Conservation (phyloP, 108 stramenopile genomes). For the Pseudonitzschia delicatissima region DNA sequence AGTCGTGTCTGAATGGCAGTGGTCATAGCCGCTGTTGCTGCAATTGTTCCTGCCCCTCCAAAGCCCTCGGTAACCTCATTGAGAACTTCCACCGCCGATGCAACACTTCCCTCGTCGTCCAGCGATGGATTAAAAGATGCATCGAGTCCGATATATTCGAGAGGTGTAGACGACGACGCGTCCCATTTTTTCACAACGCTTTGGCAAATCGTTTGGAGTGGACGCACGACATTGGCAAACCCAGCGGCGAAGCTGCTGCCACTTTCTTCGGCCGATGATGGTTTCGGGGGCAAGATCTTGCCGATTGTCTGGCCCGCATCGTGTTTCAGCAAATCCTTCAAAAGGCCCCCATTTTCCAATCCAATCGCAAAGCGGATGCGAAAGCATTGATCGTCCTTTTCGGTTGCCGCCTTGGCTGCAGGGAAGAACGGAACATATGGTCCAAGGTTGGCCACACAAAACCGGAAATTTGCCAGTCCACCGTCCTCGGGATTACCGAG, state of each 20-base stretch:
- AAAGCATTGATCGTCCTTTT: neutral
- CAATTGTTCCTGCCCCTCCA: slow-evolving; percentile 66
- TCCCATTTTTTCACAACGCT: slow-evolving; percentile 15
- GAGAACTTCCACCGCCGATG: slow-evolving; percentile 70
- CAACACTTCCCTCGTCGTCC: slow-evolving; percentile 54
- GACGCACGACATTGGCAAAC: slow-evolving; percentile 44
- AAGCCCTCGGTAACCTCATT: slow-evolving; percentile 57
- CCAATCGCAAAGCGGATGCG: slow-evolving; percentile 67
- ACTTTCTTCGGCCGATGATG: neutral
- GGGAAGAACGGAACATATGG: slow-evolving; percentile 83
- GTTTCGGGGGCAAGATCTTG: slow-evolving; percentile 31
- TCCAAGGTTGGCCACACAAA: slow-evolving; percentile 50
- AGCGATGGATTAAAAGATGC: slow-evolving; percentile 80
- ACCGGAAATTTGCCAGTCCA: slow-evolving; percentile 81
- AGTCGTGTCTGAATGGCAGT: slow-evolving; percentile 51
- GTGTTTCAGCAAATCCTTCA: slow-evolving; percentile 36
- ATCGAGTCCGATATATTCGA: slow-evolving; percentile 73
- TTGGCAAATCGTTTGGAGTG: slow-evolving; percentile 51
- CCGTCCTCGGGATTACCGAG: slow-evolving; percentile 22
- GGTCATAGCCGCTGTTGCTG: slow-evolving; percentile 75
- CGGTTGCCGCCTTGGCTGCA: slow-evolving; percentile 26
- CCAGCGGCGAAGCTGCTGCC: slow-evolving; percentile 32
- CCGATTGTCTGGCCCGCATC: slow-evolving; percentile 34
- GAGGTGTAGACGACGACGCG: neutral
- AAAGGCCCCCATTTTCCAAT: slow-evolving; percentile 78